Conservation (phyloP, 2,329 filamentous ascomycete species). For the Calonectria pseudoturangicola region DNA sequence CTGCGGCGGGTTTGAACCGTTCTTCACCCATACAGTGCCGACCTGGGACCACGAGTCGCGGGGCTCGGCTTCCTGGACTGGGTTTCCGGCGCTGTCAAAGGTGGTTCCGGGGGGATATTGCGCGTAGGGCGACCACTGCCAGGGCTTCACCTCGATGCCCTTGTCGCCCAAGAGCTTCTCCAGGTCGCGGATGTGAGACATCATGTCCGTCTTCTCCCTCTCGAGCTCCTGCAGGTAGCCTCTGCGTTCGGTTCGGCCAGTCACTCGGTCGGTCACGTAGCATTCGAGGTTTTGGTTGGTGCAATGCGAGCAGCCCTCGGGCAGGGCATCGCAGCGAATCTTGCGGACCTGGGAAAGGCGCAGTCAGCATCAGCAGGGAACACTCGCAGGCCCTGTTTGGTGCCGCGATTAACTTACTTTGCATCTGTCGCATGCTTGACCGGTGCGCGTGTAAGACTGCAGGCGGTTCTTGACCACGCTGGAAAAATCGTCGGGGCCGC, state of each 20-base stretch:
- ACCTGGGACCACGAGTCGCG: constrained; percentile 58
- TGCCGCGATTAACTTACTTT: constrained; percentile 73
- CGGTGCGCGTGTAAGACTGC: constrained; percentile 78
- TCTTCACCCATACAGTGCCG: constrained; percentile 61
- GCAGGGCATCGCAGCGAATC: constrained; percentile 88
- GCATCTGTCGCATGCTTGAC: constrained; percentile 92
- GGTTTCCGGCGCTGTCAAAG: constrained; percentile 53
- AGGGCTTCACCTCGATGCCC: constrained; percentile 77
- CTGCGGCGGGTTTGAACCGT: constrained; percentile 48
- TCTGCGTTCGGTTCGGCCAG: constrained; percentile 84
- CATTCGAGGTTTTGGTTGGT: constrained; percentile 85
- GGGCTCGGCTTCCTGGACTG: constrained; percentile 48
- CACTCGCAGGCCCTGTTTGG: not conserved
- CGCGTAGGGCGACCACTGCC: constrained; percentile 59
- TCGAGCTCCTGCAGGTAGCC: constrained; percentile 88
- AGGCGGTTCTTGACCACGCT: constrained; percentile 74
- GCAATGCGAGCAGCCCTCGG: constrained; percentile 89
- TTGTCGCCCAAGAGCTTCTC: constrained; percentile 78
- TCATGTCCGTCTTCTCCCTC: constrained; percentile 80
- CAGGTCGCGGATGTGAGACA: constrained; percentile 79
- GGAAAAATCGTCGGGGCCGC: constrained; percentile 71
- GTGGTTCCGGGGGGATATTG: constrained; percentile 53
- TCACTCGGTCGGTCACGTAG: constrained; percentile 90
- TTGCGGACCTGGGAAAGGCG: constrained; percentile 79
- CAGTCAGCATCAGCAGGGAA: constrained; percentile 34